Conservation (phyloP, 2,329 filamentous ascomycete species). For the Xylariomycetidae sp. region DNA sequence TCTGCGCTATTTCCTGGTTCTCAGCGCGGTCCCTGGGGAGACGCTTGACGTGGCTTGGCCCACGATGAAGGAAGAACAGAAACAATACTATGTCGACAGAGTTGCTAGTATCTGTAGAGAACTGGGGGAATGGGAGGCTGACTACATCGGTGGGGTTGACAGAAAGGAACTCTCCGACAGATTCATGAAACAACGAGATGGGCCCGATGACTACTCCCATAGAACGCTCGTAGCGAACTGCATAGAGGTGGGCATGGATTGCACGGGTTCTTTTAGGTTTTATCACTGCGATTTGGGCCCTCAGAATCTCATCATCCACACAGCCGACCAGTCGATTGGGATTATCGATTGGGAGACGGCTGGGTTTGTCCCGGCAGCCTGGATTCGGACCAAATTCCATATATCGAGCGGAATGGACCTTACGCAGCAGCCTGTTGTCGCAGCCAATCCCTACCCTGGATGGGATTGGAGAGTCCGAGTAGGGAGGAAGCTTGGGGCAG, state of each 20-base stretch:
- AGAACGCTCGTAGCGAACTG: conserved; percentile 1
- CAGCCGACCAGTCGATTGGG: neutral
- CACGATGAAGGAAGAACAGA: conserved; percentile 1
- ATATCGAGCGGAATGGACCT: conserved; percentile 2
- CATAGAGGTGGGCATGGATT: conserved; percentile 1
- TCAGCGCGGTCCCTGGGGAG: conserved; percentile 2
- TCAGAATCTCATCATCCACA: conserved; percentile 2
- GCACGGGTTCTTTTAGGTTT: conserved; percentile 2
- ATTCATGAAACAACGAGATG: conserved; percentile 1
- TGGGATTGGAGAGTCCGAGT: conserved; percentile 1
- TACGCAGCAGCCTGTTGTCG: neutral
- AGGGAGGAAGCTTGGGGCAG: conserved; percentile 1
- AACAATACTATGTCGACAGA: conserved; percentile 1
- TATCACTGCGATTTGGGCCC: conserved; percentile 3
- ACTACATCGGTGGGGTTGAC: conserved; percentile 2
- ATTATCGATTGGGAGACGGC: conserved; percentile 3
- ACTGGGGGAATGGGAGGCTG: conserved; percentile 3
- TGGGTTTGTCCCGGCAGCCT: conserved; percentile 1
- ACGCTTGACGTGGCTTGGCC: conserved; percentile 1
- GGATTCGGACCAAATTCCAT: conserved; percentile 2
- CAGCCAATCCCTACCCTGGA: neutral
- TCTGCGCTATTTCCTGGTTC: conserved; percentile 3
- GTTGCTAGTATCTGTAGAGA: conserved; percentile 1
- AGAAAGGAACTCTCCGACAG: conserved; percentile 1
- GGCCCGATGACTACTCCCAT: conserved; percentile 1